Base-by-base conservation (phyloP, 2,329 filamentous ascomycete species). In the Sphaceloma murrayae region DNA sequence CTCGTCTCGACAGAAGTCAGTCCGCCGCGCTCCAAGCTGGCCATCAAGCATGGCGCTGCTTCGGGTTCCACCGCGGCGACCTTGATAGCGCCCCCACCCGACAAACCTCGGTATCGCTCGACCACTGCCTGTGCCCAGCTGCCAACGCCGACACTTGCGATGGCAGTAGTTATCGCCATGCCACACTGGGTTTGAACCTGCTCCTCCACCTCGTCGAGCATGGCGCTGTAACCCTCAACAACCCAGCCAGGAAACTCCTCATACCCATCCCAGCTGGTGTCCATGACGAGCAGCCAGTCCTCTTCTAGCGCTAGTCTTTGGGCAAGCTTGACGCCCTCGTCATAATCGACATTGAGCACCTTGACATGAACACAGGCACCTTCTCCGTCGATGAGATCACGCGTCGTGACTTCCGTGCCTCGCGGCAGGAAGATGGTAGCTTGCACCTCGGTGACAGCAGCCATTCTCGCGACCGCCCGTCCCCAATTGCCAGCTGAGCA, bases 401-500 rank as follows among this genome's bases (percentile, higher is more conserved):
- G 64, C 0, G 79, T 81, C 1, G 62, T 61, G 4, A 62, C 55
- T 33, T 73, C 66, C 67, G 85, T 75, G 17, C 66, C 68, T 0
- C 54, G 55, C 0, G 82, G 80, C 1, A 87, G 80, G 52, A 75
- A 80, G 3, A 88, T 75, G 11, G 65, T 63, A 0, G 70, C 70
- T 0, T 64, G 54, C 0, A 85, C 59, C 0, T 64, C 67, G 7
- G 89, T 62, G 8, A 77, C 67, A 30, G 62, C 65, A 0, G 73
- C 80, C 75, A 88, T 85, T 5, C 74, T 67, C 0, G 82, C 79
- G 1, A 86, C 72, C 0, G 85, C 83, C 2, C 82, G 67, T 0
- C 85, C 84, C 67, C 83, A 82, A 51, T 89, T 89, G 0, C 84
- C 85, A 38, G 85, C 82, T 0, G 81, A 85, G 1, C 78, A 78